Base-by-base conservation (phyloP, 352 stramenopile species). In the Phytophthora citrophthora region DNA sequence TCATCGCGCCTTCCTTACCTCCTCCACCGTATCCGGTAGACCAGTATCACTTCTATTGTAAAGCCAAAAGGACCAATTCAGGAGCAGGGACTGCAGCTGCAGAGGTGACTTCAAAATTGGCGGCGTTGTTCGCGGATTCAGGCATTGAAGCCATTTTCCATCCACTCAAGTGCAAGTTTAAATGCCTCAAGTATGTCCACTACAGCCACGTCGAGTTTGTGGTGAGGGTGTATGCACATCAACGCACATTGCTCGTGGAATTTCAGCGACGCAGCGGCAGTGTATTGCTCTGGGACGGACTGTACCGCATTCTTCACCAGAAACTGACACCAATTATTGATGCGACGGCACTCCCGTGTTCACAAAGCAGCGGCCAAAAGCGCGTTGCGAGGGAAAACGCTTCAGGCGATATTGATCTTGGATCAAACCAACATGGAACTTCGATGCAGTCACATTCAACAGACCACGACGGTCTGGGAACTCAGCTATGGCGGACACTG, bases 191-290 rank as follows among this genome's bases (percentile, higher is more conserved):
- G 64, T 89, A 93, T 53, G 81, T 93, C 32, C 82, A 93, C 62
- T 94, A 92, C 70, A 90, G 81, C 56, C 84, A 89, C 55, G 76
- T 94, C 23, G 84, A 94, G 70, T 94, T 94, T 43, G 77, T 91
- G 20, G 68, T 92, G 24, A 69, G 86, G 20, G 75, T 92, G 10
- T 93, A 93, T 65, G 62, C 75, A 36, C 68, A 79, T 26, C 65
- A 70, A 40, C 61, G 50, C 36, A 66, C 68, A 18, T 51, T 93
- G 32, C 70, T 94, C 5, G 70, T 94, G 29, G 86, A 94, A 46
- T 93, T 85, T 58, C 86, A 94, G 70, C 82, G 86, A 8, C 79
- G 86, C 10, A 86, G 71, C 16, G 86, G 86, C 27, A 93, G 84
- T 59, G 57, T 92, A 36, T 56, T 94, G 50, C 71, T 92, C 20